Conservation (phyloP, 352 stramenopile species). For the Globisporangium cystogenes region DNA sequence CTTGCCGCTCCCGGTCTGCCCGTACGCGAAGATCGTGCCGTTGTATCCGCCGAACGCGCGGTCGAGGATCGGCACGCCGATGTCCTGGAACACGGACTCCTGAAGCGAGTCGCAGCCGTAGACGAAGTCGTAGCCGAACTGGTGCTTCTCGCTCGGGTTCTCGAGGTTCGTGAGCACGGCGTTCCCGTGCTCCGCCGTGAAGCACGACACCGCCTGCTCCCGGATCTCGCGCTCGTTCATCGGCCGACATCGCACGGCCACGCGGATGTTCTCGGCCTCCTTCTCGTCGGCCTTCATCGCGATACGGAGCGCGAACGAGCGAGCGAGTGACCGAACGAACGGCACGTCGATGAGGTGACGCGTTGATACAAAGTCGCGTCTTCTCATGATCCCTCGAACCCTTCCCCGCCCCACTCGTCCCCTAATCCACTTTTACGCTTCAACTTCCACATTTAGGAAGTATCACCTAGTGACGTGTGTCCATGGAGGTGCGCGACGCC, state of each 20-base stretch:
- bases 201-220: conserved; percentile 70
- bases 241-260: conserved; percentile 89
- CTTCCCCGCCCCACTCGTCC: too few species aligned
- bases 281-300: conserved; percentile 74
- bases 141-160: conserved; percentile 68
- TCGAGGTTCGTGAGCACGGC: conserved; percentile 81
- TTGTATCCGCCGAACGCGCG: conserved; percentile 85
- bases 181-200: conserved; percentile 60
- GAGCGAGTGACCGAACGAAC: too few species aligned
- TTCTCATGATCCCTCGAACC: too few species aligned
- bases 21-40: conserved; percentile 88
- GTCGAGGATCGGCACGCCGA: conserved; percentile 74
- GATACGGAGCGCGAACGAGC: too few species aligned
- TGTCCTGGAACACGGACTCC: conserved; percentile 68
- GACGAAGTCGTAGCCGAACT: conserved; percentile 89
- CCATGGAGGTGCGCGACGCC: conserved; percentile 46
- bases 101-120: conserved; percentile 80
- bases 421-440: too few species aligned
- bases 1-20: conserved; percentile 84
- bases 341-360: too few species aligned
- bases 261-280: conserved; percentile 88
- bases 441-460: too few species aligned
- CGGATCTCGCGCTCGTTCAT: conserved; percentile 87
- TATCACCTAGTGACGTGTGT: too few species aligned
- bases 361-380: too few species aligned